Evolutionary conservation across 345 rosid species (phyloP), one percentile per base, ranked within the genome.

Genomic region (Acer negundo): DNA sequence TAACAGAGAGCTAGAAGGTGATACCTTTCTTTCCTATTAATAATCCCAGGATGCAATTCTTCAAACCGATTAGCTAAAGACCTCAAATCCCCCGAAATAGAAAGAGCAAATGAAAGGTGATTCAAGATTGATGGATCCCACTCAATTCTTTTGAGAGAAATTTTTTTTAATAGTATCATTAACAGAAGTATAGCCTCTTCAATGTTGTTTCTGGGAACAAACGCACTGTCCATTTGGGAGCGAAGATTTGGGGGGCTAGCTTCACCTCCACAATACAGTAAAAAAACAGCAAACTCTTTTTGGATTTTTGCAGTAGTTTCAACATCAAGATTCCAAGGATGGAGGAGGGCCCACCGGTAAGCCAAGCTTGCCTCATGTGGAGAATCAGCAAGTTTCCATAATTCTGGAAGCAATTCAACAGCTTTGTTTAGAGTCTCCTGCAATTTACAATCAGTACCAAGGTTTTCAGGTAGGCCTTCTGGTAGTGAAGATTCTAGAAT

Each of bases 101-200:
- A 83, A 70, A 93, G 89, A 81, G 92, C 97, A 79, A 91, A 93
- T 0, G 91, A 78, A 62, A 93, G 89, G 77, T 93, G 98, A 81
- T 93, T 93, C 87, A 93, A 82, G 79, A 93, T 88, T n/a, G 95
- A 83, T 3, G 89, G 83, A 67, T 93, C 98, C 97, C 97, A 92
- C 46, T 68, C 82, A 75, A 92, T 90, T 81, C 83, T 88, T 75
- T 79, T 88, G 68, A 84, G 85, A 82, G 80, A 80, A 73, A 85
- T 74, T 87, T 93, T 92, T 83, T 86, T 88, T 65, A 93, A 72
- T 62, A 93, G 86, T 77, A 93, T 85, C 92, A 93, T 90, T 19
- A 93, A 74, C 40, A 93, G 89, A 74, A 93, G 94, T 72, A 92
- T 85, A 80, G 98, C 93, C 82, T 93, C 98, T 74, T 93, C 98